A percentile compares a stretch with the other conserved stretches of the same genome.
Evolutionary conservation across 441 rosid species (phyloP).

Genomic region (Syzygium malaccense): DNA sequence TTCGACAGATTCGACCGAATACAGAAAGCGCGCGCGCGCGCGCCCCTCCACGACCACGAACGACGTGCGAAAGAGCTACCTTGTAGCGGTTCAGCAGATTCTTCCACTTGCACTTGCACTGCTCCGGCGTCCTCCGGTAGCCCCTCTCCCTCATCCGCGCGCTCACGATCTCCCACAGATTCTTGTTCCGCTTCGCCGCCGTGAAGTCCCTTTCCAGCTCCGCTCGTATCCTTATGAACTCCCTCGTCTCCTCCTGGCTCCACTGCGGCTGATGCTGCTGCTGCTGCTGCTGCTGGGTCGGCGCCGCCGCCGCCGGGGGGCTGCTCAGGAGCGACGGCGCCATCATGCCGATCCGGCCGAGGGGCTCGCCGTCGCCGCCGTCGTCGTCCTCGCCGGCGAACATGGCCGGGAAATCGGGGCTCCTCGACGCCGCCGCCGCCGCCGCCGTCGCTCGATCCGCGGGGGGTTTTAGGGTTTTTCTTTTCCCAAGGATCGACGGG

Average conservation of each 20-base stretch:
- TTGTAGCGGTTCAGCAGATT: constrained; percentile 53
- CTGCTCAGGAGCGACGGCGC: neutral
- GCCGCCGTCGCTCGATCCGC: neutral
- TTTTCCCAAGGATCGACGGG: neutral
- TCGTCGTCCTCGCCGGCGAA: neutral
- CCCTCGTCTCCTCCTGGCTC: constrained; percentile 45
- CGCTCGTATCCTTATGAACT: constrained; percentile 32
- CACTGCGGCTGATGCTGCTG: constrained; percentile 30
- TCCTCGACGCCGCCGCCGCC: neutral
- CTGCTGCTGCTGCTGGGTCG: neutral
- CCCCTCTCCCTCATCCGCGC: constrained; percentile 38
- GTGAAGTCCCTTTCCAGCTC: constrained; percentile 44
- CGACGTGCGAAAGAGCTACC: constrained; percentile 13
- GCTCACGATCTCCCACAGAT: constrained; percentile 48
- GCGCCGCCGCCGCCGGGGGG: neutral
- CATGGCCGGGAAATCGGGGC: constrained; percentile 4
- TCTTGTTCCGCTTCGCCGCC: constrained; percentile 37
- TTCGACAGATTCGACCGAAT: neutral
- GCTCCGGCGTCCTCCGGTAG: constrained; percentile 38
- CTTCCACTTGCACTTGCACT: constrained; percentile 65
- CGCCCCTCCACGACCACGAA: neutral
- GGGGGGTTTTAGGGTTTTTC: neutral
- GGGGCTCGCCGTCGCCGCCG: neutral
- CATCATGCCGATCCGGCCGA: neutral
- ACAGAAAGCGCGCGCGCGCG: neutral